Percentiles rank a stretch among this genome's conserved stretches.
Evolutionary conservation across 1,139 yeast genomes (phyloP).

Genomic region (Taphrina wiesneri): DNA sequence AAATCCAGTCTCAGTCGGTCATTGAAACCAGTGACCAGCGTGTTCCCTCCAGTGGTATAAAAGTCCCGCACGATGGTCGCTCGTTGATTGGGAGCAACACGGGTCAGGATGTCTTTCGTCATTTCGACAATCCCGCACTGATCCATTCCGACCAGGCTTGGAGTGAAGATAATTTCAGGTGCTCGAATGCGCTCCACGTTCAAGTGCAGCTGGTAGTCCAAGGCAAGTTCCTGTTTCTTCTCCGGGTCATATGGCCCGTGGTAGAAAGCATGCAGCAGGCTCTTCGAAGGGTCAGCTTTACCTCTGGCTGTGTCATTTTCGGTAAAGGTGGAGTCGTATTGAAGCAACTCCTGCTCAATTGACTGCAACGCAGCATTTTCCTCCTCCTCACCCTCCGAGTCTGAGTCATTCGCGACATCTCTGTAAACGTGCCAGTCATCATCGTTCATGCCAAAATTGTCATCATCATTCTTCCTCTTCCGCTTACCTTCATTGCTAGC

Average conservation of each 20-base stretch:
- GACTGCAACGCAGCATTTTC: slow-evolving; percentile 61
- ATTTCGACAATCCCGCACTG: slow-evolving; percentile 89
- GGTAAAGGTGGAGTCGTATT: slow-evolving; percentile 80
- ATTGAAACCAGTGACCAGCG: slow-evolving; percentile 64
- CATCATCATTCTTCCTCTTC: slow-evolving; percentile 72
- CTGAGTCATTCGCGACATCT: slow-evolving; percentile 72
- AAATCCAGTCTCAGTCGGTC: slow-evolving; percentile 68
- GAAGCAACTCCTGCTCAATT: slow-evolving; percentile 72
- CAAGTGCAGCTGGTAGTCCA: slow-evolving; percentile 83
- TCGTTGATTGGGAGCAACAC: slow-evolving; percentile 55
- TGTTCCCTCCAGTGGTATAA: slow-evolving; percentile 84
- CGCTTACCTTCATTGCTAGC: slow-evolving; percentile 56
- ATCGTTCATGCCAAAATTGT: slow-evolving; percentile 93
- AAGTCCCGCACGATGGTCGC: slow-evolving; percentile 45
- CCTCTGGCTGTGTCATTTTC: slow-evolving; percentile 78
- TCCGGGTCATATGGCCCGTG: slow-evolving; percentile 72
- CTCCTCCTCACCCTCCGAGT: slow-evolving; percentile 71
- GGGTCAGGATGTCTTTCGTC: slow-evolving; percentile 63
- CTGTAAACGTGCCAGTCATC: slow-evolving; percentile 94
- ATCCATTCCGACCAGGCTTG: slow-evolving; percentile 92
- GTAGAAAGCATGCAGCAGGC: slow-evolving; percentile 74
- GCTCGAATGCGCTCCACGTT: slow-evolving; percentile 88
- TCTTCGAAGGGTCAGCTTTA: slow-evolving; percentile 81
- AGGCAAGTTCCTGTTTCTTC: slow-evolving; percentile 51
- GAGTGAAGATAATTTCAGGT: slow-evolving; percentile 86